phyloP scores from a whole-genome alignment of 805 yeast genomes.

The Ogataea parapolymorpha region DNA sequence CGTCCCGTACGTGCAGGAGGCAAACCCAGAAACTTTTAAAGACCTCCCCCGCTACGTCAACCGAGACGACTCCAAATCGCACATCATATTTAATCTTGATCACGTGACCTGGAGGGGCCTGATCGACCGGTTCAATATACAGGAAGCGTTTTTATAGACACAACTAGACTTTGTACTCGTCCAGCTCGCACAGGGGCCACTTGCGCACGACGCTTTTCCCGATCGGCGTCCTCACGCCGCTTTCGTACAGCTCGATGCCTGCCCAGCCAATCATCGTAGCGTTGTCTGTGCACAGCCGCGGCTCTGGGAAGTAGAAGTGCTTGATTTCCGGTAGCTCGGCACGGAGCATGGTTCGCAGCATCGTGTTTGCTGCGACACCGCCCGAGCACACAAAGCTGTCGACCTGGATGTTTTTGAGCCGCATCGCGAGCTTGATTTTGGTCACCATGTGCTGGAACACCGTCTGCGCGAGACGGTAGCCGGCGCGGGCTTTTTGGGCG shows the following conservation, averaged over 20 bases:
- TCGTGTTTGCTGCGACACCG: slow-evolving; percentile 82
- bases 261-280: slow-evolving; percentile 98
- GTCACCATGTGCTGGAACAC: slow-evolving; percentile 71
- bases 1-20: slow-evolving; percentile 31
- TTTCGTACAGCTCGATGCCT: slow-evolving; percentile 81
- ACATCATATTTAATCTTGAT: slow-evolving; percentile 72
- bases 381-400: slow-evolving; percentile 76
- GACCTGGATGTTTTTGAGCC: slow-evolving; percentile 39
- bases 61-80: slow-evolving; percentile 39
- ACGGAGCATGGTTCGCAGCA: slow-evolving; percentile 48
- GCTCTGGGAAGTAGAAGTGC: slow-evolving; percentile 62
- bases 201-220: slow-evolving; percentile 63
- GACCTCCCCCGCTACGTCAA: slow-evolving; percentile 18
- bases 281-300: slow-evolving; percentile 83
- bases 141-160: slow-evolving; percentile 40
- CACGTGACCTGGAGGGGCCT: slow-evolving; percentile 61
- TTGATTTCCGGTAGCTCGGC: slow-evolving; percentile 33
- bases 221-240: slow-evolving; percentile 47
- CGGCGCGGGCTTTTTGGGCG: slow-evolving; percentile 42
- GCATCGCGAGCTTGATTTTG: slow-evolving; percentile 53
- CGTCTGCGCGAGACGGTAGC: slow-evolving; percentile 57
- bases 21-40: slow-evolving; percentile 22
- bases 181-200: slow-evolving; percentile 73
- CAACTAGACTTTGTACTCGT: slow-evolving; percentile 18
- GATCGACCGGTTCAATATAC: slow-evolving; percentile 52